Evolutionary conservation across 257 asterid species (phyloP), one percentile per base, ranked within the genome.

Genomic region (Solanum pimpinellifolium): DNA sequence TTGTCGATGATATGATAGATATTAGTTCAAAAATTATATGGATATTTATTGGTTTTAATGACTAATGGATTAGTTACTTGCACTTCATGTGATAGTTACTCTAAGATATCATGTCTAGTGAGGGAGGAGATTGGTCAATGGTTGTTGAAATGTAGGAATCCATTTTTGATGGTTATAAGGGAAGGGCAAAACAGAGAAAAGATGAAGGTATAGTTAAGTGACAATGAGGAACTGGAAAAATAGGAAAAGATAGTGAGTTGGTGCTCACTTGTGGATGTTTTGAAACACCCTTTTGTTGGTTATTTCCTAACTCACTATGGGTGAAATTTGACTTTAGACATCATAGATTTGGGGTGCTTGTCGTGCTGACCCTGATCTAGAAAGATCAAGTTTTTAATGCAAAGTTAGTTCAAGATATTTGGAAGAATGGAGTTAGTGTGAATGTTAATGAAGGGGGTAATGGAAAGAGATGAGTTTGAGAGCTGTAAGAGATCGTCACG

Each of bases 251-350:
- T 88, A 35, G 88, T 88, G 7, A 86, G 74, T 14, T 90, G 89
- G 92, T 84, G 90, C 47, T 86, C 88, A 11, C 90, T 84, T 25
- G 39, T 90, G 1, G 87, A 86, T 39, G 87, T 90, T 68, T 27
- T 15, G 60, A 18, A 49, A 49, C 9, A 49, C 60, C 60, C 21
- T 49, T 49, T 1, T 49, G 21, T 49, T 49, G 60, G 21, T 14
- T 49, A 49, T 49, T 49, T 49, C 60, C 21, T 49, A 15, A 49
- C 60, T 49, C 90, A 88, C 42, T 87, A 89, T 83, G 93, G 95
- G 73, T 93, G 92, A 93, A 93, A 93, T 84, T 93, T 93, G 62
- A 56, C n/a, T 56, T 18, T 56, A 10, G 11, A 56, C 4, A 56
- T 23, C 11, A 56, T 56, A 56, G 10, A 10, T 56, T 18, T 56